These are phyloP conservation scores for Mycosarcoma maydis DNA, from an alignment of 1,284 basidiomycete genomes.

Conservation along the genomic window DNA sequence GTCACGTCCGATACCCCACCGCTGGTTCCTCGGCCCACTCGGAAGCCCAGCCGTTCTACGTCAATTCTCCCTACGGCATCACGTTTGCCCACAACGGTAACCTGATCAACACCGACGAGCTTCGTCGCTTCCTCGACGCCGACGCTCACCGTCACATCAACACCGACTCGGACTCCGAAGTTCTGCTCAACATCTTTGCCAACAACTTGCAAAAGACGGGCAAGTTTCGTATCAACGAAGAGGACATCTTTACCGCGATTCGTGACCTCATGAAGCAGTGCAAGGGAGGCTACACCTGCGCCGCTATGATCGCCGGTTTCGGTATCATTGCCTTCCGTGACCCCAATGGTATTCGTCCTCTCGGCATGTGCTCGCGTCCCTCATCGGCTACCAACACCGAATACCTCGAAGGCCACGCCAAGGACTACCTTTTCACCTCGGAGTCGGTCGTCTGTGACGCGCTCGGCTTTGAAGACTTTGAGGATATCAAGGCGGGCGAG, in stretches of 20 bases:
- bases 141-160: constrained; percentile 98
- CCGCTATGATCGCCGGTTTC: constrained; percentile 98
- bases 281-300: constrained; percentile 94
- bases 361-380: constrained; percentile 68
- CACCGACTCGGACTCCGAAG: constrained; percentile 96
- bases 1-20: constrained; percentile 88
- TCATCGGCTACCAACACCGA: constrained; percentile 20
- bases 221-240: constrained; percentile 99
- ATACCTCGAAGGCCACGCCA: constrained; percentile 50
- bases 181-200: constrained; percentile 96
- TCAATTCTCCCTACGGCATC: constrained; percentile 98
- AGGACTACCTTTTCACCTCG: constrained; percentile 89
- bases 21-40: constrained; percentile 94
- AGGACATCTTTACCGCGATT: constrained; percentile 97
- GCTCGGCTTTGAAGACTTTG: constrained; percentile 87
- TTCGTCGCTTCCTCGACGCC: constrained; percentile 92
- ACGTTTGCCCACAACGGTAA: constrained; percentile 99
- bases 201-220: constrained; percentile 97
- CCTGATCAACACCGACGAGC: constrained; percentile 87
- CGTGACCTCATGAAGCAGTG: constrained; percentile 86
- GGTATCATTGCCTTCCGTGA: constrained; percentile 98
- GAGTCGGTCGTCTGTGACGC: constrained; percentile 97
- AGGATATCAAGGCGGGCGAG: constrained; percentile 92
- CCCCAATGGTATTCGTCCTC: constrained; percentile 96
- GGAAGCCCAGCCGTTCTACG: constrained; percentile 99